Evolutionary conservation across 306 rosid genomes (phyloP).

Genomic region (Lathyrus sativus): DNA sequence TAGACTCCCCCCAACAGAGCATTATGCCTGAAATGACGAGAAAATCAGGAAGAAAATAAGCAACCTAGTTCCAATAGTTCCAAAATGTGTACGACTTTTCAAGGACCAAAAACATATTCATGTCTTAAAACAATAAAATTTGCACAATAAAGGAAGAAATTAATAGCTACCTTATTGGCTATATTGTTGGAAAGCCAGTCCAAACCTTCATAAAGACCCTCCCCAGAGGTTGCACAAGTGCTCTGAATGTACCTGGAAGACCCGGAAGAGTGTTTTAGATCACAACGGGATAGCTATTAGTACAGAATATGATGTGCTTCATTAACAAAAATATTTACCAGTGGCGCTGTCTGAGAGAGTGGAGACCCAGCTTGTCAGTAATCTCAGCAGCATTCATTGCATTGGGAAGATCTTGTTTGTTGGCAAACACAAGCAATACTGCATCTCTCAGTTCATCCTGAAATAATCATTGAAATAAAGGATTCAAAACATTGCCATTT

Average conservation of each 20-base stretch:
- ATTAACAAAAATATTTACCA: constrained; percentile 53
- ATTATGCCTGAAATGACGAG: constrained; percentile 61
- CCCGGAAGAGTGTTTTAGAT: constrained; percentile 31
- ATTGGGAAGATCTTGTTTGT: constrained; percentile 99
- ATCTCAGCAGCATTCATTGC: constrained; percentile 99
- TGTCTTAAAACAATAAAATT: neutral
- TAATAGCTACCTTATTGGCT: constrained; percentile 78
- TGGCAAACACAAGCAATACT: constrained; percentile 96
- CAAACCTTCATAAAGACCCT: constrained; percentile 96
- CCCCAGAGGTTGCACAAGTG: constrained; percentile 99
- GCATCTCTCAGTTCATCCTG: constrained; percentile 99
- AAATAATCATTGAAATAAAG: constrained; percentile 32
- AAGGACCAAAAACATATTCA: neutral
- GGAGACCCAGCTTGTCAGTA: constrained; percentile 98
- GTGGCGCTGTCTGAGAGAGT: constrained; percentile 99
- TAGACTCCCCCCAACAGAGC: constrained; percentile 48
- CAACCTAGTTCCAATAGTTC: neutral
- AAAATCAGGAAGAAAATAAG: neutral
- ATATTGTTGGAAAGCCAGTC: constrained; percentile 99
- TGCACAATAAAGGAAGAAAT: constrained; percentile 5
- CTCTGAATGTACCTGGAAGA: constrained; percentile 96
- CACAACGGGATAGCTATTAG: neutral
- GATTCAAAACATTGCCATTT: constrained; percentile 3
- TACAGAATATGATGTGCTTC: neutral
- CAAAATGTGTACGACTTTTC: neutral